A percentile compares a stretch with the other conserved stretches of the same genome.
phyloP scores from a whole-genome alignment of 257 asterid genomes.

The Ilex aquifolium region DNA sequence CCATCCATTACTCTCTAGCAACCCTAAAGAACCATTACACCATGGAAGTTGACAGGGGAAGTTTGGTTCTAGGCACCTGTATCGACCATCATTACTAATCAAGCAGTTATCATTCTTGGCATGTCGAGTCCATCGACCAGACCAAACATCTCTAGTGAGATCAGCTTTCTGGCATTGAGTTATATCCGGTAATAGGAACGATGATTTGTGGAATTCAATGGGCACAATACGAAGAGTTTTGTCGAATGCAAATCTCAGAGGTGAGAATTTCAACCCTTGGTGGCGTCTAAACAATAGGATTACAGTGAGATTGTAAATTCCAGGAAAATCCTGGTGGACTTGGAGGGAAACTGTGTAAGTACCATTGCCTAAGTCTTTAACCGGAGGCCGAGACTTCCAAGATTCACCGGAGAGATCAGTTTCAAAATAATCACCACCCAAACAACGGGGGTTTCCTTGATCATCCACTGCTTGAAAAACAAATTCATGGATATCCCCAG shows the following conservation, averaged over 20 bases:
- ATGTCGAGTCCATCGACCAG: slow-evolving; percentile 90
- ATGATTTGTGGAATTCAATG: slow-evolving; percentile 39
- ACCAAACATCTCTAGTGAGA: slow-evolving; percentile 59
- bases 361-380: slow-evolving; percentile 69
- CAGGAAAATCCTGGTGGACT: slow-evolving; percentile 77
- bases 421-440: slow-evolving; percentile 92
- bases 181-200: slow-evolving; percentile 32
- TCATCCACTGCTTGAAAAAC: slow-evolving; percentile 77
- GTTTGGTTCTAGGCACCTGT: slow-evolving; percentile 59
- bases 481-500: slow-evolving; percentile 67
- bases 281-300: slow-evolving; percentile 58
- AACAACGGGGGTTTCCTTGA: slow-evolving; percentile 50
- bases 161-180: slow-evolving; percentile 49
- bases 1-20: slow-evolving; percentile 90
- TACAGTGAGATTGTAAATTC: slow-evolving; percentile 68
- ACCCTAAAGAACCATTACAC: slow-evolving; percentile 70
- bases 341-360: slow-evolving; percentile 58
- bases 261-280: slow-evolving; percentile 63
- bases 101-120: slow-evolving; percentile 56
- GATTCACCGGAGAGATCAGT: slow-evolving; percentile 70
- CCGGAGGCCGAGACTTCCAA: slow-evolving; percentile 88
- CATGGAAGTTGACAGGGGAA: slow-evolving; percentile 70
- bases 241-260: slow-evolving; percentile 55
- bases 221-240: slow-evolving; percentile 50
- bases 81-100: slow-evolving; percentile 64